Base-by-base conservation (phyloP, 1,139 yeast genomes). In the Fermentozyma sake region DNA sequence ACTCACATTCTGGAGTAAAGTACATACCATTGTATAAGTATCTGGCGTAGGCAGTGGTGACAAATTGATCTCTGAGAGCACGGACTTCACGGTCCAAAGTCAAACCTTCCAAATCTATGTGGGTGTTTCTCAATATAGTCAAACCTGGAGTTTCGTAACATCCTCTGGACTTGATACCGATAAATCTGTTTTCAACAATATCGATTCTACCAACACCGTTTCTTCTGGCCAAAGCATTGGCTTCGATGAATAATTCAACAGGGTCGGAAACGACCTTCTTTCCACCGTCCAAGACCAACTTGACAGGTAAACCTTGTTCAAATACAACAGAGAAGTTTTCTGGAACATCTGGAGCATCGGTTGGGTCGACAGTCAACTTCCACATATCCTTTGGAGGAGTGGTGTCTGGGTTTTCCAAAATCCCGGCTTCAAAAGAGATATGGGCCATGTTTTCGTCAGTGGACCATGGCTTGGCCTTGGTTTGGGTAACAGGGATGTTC, bases 341-440 rank as follows among this genome's bases (percentile, higher is more conserved):
- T 49, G 97, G 97, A 31, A 69, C 68, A 37, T 85, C 78, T 50
- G 98, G 98, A 32, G 98, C 97, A 53, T 91, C 96, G 30, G 70
- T 59, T 50, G 98, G 97, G 61, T 89, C 98, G 36, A 84, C 87
- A 29, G 96, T 91, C 58, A 91, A 77, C 69, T 91, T 91, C 98
- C 98, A 91, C 98, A 91, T 91, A 61, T 91, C 98, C 71, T 86
- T 89, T 64, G 98, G 98, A 42, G 98, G 98, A 30, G 98, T 91
- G 48, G 91, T 79, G 61, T 91, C 86, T 52, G 98, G 98, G 67
- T 91, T 94, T 68, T 91, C 98, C 55, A 91, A 77, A 47, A 91
- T 91, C 63, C 98, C 98, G 42, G 98, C 98, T 71, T 91, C 98
- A 58, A 84, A 91, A 22, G 97, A 89, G 56, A 91, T 91, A 65